phyloP scores from a whole-genome alignment of 257 asterid genomes.

The Oldenlandia corymbosa region DNA sequence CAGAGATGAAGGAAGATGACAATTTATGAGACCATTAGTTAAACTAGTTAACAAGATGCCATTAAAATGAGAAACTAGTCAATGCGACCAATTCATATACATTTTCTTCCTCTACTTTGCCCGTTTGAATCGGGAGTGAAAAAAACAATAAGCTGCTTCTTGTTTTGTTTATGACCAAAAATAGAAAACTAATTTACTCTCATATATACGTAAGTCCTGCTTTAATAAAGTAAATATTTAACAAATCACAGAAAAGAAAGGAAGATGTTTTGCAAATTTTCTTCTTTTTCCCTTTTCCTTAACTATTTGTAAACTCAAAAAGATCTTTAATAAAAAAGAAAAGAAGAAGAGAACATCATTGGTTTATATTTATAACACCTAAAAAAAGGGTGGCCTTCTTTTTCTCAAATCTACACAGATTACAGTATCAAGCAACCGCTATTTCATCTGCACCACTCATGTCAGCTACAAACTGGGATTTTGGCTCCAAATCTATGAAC shows the following conservation, averaged over 20 bases:
- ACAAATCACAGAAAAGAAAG: not conserved
- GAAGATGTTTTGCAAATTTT: too few relatives aligned
- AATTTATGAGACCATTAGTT: slow-evolving; percentile 14
- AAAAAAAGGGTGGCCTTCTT: not conserved
- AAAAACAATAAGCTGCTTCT: not conserved
- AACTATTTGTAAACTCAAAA: too few relatives aligned
- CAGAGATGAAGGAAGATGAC: slow-evolving; percentile 24
- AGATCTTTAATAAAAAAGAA: too few relatives aligned
- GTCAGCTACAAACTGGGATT: slow-evolving; percentile 53
- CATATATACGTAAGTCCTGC: too few relatives aligned
- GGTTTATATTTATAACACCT: too few relatives aligned
- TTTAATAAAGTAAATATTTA: too few relatives aligned
- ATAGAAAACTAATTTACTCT: not conserved
- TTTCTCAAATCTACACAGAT: not conserved
- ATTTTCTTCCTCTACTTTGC: slow-evolving; percentile 51
- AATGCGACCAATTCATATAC: slow-evolving; percentile 31
- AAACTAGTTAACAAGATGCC: slow-evolving; percentile 15
- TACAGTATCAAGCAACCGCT: slow-evolving; percentile 40
- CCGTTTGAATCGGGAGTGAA: slow-evolving; percentile 19
- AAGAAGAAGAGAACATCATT: not conserved
- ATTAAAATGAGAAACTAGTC: slow-evolving; percentile 28
- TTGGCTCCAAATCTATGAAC: slow-evolving; percentile 91
- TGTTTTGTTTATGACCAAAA: not conserved
- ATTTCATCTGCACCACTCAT: slow-evolving; percentile 50
- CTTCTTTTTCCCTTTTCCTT: too few relatives aligned